Evolutionary conservation across 176 grass and related monocot species (phyloP).

Genomic region (Zoysia pacifica): DNA sequence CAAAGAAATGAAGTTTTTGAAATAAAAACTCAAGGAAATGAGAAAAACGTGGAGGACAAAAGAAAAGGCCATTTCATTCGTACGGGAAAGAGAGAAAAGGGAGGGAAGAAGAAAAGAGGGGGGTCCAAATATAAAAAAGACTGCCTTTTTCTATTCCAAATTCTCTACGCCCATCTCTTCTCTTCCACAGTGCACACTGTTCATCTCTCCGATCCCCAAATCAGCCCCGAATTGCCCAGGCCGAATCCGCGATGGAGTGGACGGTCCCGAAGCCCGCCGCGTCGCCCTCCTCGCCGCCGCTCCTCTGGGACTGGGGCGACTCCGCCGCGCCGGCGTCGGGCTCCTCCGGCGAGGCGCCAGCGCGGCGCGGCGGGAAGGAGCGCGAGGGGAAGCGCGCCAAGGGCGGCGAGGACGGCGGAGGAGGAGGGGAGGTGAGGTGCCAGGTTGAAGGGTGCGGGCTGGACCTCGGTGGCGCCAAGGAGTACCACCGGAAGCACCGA

Average conservation of each 20-base stretch:
- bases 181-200: not conserved
- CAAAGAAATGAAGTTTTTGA: not conserved
- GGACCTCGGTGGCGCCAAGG: conserved; percentile 57
- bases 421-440: conserved; percentile 54
- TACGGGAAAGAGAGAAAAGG: not conserved
- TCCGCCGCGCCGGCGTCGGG: conserved; percentile 17
- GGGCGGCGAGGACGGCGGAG: conserved; percentile 35
- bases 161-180: conserved; percentile 26
- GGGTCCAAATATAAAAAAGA: conserved; percentile 36
- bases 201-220: conserved; percentile 49
- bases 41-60: not conserved
- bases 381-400: conserved; percentile 47
- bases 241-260: conserved; percentile 47
- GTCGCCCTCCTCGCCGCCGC: conserved; percentile 54
- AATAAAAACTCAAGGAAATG: not conserved
- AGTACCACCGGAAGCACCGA: conserved; percentile 88
- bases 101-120: not conserved
- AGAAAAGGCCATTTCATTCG: not conserved
- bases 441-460: conserved; percentile 81
- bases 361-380: conserved; percentile 29
- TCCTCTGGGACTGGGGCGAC: conserved; percentile 87
- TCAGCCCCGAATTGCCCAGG: conserved; percentile 44
- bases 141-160: conserved; percentile 50
- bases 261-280: conserved; percentile 39
- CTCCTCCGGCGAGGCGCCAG: conserved; percentile 45